These are phyloP conservation scores for Pseudocercospora vitis DNA, from an alignment of 2,329 filamentous ascomycete species.

Conservation along the genomic window DNA sequence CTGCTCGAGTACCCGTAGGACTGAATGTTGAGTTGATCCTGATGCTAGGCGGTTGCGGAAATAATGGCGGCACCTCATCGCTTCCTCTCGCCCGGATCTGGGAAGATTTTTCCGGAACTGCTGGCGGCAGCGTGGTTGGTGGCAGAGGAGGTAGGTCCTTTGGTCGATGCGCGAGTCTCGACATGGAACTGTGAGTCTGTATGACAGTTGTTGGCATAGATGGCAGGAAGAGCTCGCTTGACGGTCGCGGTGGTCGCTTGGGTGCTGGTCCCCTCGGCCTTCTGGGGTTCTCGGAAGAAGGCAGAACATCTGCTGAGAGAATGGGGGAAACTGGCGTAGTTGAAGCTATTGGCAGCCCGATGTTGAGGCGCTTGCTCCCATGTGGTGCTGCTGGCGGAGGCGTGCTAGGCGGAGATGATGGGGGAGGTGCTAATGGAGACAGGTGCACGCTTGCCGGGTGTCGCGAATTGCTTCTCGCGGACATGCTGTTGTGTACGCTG, in stretches of 20 bases:
- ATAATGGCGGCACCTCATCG: background rate
- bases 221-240: constrained; percentile 23
- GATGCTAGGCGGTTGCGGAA: background rate
- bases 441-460: background rate
- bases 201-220: constrained; percentile 5
- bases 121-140: constrained; percentile 20
- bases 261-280: constrained; percentile 19
- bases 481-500: constrained; percentile 9
- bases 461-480: constrained; percentile 6
- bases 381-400: constrained; percentile 7
- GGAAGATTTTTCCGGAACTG: constrained; percentile 23
- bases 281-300: background rate
- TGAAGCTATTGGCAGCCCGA: constrained; percentile 4
- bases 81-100: constrained; percentile 6
- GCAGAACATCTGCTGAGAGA: background rate
- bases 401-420: constrained; percentile 10
- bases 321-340: constrained; percentile 8
- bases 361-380: background rate
- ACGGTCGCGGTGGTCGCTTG: constrained; percentile 26
- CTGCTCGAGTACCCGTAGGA: background rate
- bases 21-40: background rate
- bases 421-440: constrained; percentile 1
- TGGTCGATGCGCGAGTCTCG: background rate
- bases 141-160: constrained; percentile 8
- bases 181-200: background rate